phyloP scores from a whole-genome alignment of 805 yeast species.

The Starmerella vaccinii region DNA sequence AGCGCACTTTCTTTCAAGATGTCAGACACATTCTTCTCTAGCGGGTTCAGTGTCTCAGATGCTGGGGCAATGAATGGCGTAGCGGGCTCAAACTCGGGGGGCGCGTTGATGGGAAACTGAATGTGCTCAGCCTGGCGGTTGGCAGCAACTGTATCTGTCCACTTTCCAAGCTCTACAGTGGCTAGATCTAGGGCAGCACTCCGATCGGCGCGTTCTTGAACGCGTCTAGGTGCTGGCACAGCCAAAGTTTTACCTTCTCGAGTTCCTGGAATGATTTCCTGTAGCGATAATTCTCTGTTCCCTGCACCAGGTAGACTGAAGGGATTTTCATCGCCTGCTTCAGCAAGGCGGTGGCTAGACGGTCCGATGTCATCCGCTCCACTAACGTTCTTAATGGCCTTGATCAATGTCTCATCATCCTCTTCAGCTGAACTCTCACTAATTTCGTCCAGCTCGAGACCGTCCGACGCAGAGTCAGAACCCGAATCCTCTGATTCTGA shows the following conservation, averaged over 20 bases:
- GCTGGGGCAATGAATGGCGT: constrained; percentile 46
- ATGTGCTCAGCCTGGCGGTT: constrained; percentile 79
- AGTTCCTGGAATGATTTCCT: constrained; percentile 43
- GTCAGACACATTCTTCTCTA: constrained; percentile 55
- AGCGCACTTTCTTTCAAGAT: constrained; percentile 57
- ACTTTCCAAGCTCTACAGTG: constrained; percentile 72
- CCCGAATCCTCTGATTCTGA: constrained; percentile 11
- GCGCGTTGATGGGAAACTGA: constrained; percentile 56
- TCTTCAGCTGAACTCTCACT: constrained; percentile 34
- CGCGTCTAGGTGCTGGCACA: constrained; percentile 75
- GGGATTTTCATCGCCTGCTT: constrained; percentile 32
- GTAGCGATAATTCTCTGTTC: constrained; percentile 53
- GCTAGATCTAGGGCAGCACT: constrained; percentile 84
- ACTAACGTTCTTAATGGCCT: constrained; percentile 31
- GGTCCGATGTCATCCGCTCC: constrained; percentile 8
- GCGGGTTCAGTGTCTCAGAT: constrained; percentile 37
- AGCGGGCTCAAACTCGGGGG: constrained; percentile 36
- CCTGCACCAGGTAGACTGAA: constrained; percentile 15
- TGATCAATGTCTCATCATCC: constrained; percentile 39
- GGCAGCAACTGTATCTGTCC: constrained; percentile 74
- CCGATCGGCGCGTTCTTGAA: constrained; percentile 77
- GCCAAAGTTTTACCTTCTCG: constrained; percentile 42
- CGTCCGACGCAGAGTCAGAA: constrained; percentile 15
- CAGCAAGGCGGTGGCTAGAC: constrained; percentile 20
- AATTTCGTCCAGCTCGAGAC: constrained; percentile 24